phyloP scores from a whole-genome alignment of 768 basidiomycete genomes.

The Xerocomus potaroensis region DNA sequence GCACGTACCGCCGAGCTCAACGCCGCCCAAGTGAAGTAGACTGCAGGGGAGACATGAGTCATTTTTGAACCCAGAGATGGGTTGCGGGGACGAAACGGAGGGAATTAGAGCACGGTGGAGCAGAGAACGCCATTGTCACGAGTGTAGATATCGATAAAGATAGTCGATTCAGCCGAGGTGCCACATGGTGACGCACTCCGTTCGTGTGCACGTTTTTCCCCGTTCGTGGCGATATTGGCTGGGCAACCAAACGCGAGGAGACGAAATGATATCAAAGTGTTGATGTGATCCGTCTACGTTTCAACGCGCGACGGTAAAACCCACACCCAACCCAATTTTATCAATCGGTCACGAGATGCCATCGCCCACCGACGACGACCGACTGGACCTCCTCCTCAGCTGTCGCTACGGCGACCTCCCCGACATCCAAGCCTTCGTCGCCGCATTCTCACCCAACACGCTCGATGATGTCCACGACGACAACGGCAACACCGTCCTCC shows the following conservation, averaged over 20 bases:
- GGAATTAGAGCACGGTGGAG: conserved; percentile 5
- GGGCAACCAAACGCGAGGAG: conserved; percentile 1
- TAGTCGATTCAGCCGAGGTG: neutral
- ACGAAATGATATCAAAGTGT: too few species aligned
- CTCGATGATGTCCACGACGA: conserved; percentile 60
- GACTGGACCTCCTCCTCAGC: conserved; percentile 72
- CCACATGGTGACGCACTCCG: neutral
- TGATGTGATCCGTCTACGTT: too few species aligned
- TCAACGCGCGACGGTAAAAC: too few species aligned
- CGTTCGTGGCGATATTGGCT: too few species aligned
- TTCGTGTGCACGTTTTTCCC: too few species aligned
- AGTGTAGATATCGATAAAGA: conserved; percentile 2
- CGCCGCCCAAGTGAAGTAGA: conserved; percentile 60
- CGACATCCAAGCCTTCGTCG: conserved; percentile 65
- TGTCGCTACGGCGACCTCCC: conserved; percentile 87
- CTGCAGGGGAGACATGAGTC: conserved; percentile 61
- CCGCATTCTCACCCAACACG: conserved; percentile 48
- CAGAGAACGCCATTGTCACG: neutral
- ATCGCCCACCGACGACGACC: conserved; percentile 45
- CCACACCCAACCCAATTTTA: too few species aligned
- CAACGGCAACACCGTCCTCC: conserved; percentile 73
- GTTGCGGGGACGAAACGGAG: conserved; percentile 2
- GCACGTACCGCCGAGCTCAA: conserved; percentile 47
- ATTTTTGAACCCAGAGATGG: conserved; percentile 33
- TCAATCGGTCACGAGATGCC: too few species aligned